Evolutionary conservation across 352 stramenopile species (phyloP).

Genomic region (Globisporangium okanoganense): DNA sequence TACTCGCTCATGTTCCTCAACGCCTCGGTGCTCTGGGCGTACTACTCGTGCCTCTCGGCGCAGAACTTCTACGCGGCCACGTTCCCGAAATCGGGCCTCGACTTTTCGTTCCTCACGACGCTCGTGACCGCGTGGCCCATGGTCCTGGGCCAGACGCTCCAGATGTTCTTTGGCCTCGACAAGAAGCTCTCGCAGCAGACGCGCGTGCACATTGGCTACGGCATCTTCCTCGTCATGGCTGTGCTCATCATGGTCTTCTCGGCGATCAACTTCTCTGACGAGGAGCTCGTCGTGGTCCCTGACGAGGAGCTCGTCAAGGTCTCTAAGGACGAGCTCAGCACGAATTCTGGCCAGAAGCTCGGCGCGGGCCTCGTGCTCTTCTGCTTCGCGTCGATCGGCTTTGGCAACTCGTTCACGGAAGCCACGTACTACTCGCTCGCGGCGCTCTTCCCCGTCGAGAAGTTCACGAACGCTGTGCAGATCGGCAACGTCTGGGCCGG

Average conservation of each 20-base stretch:
- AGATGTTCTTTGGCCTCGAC: constrained; percentile 64
- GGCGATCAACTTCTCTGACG: constrained; percentile 43
- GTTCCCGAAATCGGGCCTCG: constrained; percentile 42
- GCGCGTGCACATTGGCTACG: constrained; percentile 47
- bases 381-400: constrained; percentile 46
- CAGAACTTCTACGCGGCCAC: constrained; percentile 58
- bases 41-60: constrained; percentile 70
- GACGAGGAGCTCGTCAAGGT: too few relatives aligned
- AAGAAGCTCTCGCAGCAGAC: constrained; percentile 41
- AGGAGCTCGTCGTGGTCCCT: too few relatives aligned
- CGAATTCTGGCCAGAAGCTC: constrained; percentile 35
- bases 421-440: constrained; percentile 61
- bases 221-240: constrained; percentile 47
- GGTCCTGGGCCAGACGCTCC: constrained; percentile 38
- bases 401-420: constrained; percentile 63
- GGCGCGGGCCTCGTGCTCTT: constrained; percentile 47
- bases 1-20: constrained; percentile 73
- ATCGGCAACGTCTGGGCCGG: constrained; percentile 55
- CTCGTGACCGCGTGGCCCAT: constrained; percentile 57
- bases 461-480: constrained; percentile 67
- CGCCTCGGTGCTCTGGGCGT: constrained; percentile 69
- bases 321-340: too few relatives aligned
- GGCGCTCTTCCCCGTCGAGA: constrained; percentile 54
- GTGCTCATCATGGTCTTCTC: constrained; percentile 66
- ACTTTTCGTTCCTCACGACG: constrained; percentile 73